These are phyloP conservation scores for Glebionis coronaria DNA, from an alignment of 129 eudicot genomes.

Conservation along the genomic window DNA sequence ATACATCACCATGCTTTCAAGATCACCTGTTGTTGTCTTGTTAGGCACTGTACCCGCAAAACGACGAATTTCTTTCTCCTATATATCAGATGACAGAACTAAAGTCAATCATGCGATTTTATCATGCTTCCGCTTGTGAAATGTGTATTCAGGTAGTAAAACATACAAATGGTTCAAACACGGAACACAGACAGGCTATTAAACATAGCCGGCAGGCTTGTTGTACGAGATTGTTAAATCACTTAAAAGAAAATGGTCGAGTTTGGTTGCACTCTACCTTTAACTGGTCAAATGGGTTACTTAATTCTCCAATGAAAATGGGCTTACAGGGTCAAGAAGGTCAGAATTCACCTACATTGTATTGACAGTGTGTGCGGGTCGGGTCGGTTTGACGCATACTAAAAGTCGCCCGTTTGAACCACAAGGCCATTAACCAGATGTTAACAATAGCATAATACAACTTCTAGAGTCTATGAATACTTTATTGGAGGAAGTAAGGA, in stretches of 20 bases:
- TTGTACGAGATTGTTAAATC: no score
- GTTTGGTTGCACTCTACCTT: no score
- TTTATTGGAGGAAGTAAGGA: neutral
- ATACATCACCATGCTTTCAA: constrained; percentile 93
- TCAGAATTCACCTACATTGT: no score
- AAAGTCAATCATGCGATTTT: neutral
- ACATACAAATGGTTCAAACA: neutral
- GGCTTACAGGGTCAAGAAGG: no score
- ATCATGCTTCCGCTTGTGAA: neutral
- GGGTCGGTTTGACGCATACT: no score
- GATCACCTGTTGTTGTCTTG: constrained; percentile 70
- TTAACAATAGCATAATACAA: no score
- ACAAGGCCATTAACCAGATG: neutral
- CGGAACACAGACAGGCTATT: no score
- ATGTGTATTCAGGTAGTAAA: neutral
- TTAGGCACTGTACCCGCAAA: constrained; percentile 88
- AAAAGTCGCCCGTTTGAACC: neutral
- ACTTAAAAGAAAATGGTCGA: no score
- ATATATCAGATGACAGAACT: constrained; percentile 17
- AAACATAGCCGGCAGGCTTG: no score
- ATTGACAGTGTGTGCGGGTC: no score
- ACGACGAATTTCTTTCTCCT: constrained; percentile 77
- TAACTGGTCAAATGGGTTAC: no score
- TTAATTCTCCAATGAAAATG: no score
- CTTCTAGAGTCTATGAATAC: neutral